Conservation (phyloP, 768 basidiomycete genomes). For the Russula ochroleuca region DNA sequence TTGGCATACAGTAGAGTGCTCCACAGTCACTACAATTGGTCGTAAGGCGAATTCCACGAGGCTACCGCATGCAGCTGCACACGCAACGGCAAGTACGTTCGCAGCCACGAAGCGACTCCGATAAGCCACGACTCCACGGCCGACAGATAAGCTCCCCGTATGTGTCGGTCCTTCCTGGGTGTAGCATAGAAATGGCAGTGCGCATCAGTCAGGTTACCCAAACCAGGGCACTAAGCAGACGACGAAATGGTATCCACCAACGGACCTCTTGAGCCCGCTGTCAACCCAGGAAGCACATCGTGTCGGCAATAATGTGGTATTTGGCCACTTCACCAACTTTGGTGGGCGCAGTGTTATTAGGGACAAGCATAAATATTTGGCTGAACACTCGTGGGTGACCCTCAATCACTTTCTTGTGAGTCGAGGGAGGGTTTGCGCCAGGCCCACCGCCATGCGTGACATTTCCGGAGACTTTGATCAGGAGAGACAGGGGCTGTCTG, state of each 20-base stretch:
- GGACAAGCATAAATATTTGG: conserved; percentile 82
- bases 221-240: not conserved
- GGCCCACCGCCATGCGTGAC: conserved; percentile 67
- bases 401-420: conserved; percentile 48
- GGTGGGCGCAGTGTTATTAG: conserved; percentile 62
- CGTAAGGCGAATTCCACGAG: not conserved
- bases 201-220: not conserved
- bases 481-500: conserved; percentile 74
- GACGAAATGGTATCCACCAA: not conserved
- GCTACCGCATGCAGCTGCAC: conserved; percentile 5
- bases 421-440: conserved; percentile 51
- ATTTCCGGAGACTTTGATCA: conserved; percentile 75
- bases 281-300: conserved; percentile 76
- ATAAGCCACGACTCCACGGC: not conserved
- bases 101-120: not conserved
- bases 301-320: conserved; percentile 77
- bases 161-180: not conserved
- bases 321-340: conserved; percentile 73
- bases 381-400: conserved; percentile 82
- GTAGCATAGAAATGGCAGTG: not conserved
- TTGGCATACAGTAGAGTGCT: not conserved
- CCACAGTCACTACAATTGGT: not conserved
- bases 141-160: not conserved
- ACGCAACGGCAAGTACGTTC: not conserved
- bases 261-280: not conserved